Evolutionary conservation across 306 rosid species (phyloP).

Genomic region (Ormosia emarginata): DNA sequence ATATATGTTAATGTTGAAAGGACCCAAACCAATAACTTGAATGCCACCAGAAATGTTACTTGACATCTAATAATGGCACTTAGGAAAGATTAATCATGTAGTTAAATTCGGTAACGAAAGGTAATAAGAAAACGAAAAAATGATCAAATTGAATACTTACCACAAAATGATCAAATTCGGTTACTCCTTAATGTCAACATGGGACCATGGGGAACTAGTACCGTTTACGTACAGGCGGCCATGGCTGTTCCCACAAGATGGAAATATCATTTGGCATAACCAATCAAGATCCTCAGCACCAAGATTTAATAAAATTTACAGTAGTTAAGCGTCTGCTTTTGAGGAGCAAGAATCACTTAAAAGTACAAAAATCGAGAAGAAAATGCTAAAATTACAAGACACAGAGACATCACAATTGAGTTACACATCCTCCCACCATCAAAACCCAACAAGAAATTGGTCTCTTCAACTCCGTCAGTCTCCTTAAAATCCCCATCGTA

Average conservation of each 20-base stretch:
- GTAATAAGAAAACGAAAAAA: not conserved
- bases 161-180: not conserved
- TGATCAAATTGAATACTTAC: not conserved
- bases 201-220: not conserved
- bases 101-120: not conserved
- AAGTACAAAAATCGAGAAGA: slow-evolving; percentile 29
- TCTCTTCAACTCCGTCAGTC: slow-evolving; percentile 39
- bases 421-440: slow-evolving; percentile 56
- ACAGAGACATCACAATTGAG: slow-evolving; percentile 46
- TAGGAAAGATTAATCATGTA: not conserved
- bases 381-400: slow-evolving; percentile 51
- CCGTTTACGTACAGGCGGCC: not conserved
- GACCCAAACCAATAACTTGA: not conserved
- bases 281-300: slow-evolving; percentile 19
- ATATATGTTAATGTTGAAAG: slow-evolving; percentile 3
- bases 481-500: slow-evolving; percentile 41
- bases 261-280: slow-evolving; percentile 24
- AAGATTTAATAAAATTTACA: slow-evolving; percentile 32
- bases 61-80: slow-evolving; percentile 13
- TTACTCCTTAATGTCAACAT: not conserved
- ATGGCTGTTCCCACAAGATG: slow-evolving; percentile 9
- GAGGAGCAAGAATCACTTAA: slow-evolving; percentile 35
- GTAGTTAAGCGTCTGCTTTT: slow-evolving; percentile 28
- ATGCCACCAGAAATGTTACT: slow-evolving; percentile 19
- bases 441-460: slow-evolving; percentile 39